These are phyloP conservation scores for Rhynchosporium graminicola DNA, from an alignment of 2,329 filamentous ascomycete species.

Conservation along the genomic window DNA sequence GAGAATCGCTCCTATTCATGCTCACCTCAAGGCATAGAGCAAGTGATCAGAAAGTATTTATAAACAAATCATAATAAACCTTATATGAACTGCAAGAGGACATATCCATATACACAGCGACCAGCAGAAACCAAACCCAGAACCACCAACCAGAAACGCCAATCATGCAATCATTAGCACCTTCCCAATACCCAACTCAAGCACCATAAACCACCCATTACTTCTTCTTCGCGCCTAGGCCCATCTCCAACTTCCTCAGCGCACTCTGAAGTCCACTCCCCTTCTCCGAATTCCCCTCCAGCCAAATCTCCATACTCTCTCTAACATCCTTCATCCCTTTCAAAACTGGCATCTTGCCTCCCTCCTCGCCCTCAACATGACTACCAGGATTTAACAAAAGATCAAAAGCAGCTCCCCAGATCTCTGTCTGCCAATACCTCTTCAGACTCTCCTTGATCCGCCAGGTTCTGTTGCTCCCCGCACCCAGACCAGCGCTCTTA, in stretches of 20 bases:
- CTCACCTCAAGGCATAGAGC: too few species aligned
- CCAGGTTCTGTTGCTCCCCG: constrained; percentile 64
- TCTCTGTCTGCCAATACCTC: constrained; percentile 93
- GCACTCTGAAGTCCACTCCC: constrained; percentile 72
- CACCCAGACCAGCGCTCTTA: constrained; percentile 56
- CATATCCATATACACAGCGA: neutral
- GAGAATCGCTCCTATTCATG: too few species aligned
- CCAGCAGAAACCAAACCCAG: neutral
- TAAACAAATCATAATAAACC: too few species aligned
- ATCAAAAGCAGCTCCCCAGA: constrained; percentile 84
- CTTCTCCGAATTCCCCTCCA: constrained; percentile 79
- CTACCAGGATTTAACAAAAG: constrained; percentile 79
- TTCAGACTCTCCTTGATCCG: constrained; percentile 81
- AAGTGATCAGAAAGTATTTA: too few species aligned
- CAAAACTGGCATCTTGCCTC: constrained; percentile 69
- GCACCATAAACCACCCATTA: neutral
- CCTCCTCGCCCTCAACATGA: constrained; percentile 66
- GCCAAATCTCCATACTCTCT: constrained; percentile 80
- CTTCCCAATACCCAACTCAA: neutral
- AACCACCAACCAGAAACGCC: neutral
- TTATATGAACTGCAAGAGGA: neutral
- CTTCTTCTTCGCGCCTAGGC: constrained; percentile 31
- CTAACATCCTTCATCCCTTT: constrained; percentile 68
- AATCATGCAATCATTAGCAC: constrained; percentile 15
- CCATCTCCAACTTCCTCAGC: constrained; percentile 61